A percentile compares a stretch with the other conserved stretches of the same genome.
These are phyloP conservation scores for Mollisia scopiformis DNA, from an alignment of 2,329 filamentous ascomycete genomes.

Conservation along the genomic window DNA sequence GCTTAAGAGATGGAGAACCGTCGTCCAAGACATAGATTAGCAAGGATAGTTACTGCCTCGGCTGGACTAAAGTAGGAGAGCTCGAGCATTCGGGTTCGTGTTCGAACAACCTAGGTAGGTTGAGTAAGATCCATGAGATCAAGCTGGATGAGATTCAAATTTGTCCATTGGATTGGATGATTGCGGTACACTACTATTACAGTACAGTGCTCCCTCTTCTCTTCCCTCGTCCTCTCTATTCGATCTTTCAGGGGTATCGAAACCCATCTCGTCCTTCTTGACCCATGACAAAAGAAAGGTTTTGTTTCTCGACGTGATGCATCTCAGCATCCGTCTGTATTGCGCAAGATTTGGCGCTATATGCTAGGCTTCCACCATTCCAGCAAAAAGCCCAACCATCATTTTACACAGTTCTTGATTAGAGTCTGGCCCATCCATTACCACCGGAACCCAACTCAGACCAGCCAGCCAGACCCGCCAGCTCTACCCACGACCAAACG, in stretches of 20 bases:
- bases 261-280: not conserved
- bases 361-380: not conserved
- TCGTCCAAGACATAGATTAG: no score
- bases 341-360: not conserved
- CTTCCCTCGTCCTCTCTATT: not conserved
- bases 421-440: conserved; percentile 13
- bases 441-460: not conserved
- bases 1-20: no score
- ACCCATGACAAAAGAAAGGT: conserved; percentile 2
- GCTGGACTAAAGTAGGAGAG: no score
- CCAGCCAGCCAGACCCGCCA: conserved; percentile 9
- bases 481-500: not conserved
- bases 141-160: no score
- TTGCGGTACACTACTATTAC: conserved; percentile 8
- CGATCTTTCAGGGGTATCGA: not conserved
- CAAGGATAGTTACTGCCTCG: no score
- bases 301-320: not conserved
- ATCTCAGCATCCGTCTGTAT: not conserved
- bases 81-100: no score
- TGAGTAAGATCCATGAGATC: no score
- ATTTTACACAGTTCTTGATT: conserved; percentile 15
- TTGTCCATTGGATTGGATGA: not conserved
- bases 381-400: not conserved
- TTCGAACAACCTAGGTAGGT: no score
- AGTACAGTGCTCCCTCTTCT: conserved; percentile 2